Percentiles rank a stretch among this genome's conserved stretches.
Conservation (phyloP, 768 basidiomycete species). For the Tulasnella sp. region DNA sequence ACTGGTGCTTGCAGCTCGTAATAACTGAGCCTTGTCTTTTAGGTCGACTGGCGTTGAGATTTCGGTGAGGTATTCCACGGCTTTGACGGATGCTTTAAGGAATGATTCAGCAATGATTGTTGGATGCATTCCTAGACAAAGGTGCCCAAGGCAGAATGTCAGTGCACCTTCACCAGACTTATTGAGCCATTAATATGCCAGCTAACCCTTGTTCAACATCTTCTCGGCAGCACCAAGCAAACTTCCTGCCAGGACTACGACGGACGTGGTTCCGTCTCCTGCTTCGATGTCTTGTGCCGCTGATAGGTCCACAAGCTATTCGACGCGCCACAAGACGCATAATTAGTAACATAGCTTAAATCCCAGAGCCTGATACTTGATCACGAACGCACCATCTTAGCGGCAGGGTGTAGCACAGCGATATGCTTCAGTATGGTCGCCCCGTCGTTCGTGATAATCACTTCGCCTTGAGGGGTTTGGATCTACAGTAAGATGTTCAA, state of each 20-base stretch:
- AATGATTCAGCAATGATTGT: slow-evolving; percentile 96
- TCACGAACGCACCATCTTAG: slow-evolving; percentile 78
- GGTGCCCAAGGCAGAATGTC: background rate
- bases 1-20: slow-evolving; percentile 90
- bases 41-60: slow-evolving; percentile 89
- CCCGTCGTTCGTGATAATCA: slow-evolving; percentile 97
- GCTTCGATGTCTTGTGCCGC: slow-evolving; percentile 98
- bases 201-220: slow-evolving; percentile 77
- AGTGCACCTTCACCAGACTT: background rate
- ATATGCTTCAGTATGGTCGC: slow-evolving; percentile 95
- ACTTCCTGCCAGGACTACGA: slow-evolving; percentile 93
- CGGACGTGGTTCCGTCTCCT: slow-evolving; percentile 95
- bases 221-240: slow-evolving; percentile 92
- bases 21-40: slow-evolving; percentile 70
- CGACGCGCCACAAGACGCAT: slow-evolving; percentile 13
- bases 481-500: slow-evolving; percentile 46
- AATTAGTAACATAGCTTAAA: background rate
- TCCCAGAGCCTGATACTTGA: background rate
- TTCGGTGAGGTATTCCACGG: slow-evolving; percentile 88
- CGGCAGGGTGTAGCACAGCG: slow-evolving; percentile 94
- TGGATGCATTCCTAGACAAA: slow-evolving; percentile 64
- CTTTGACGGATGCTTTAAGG: slow-evolving; percentile 81
- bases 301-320: slow-evolving; percentile 89
- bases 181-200: background rate
- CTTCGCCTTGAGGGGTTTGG: slow-evolving; percentile 92